Percentiles rank a stretch among this genome's conserved stretches.
These are phyloP conservation scores for Colletotrichum truncatum DNA, from an alignment of 2,329 filamentous ascomycete species.

Conservation along the genomic window DNA sequence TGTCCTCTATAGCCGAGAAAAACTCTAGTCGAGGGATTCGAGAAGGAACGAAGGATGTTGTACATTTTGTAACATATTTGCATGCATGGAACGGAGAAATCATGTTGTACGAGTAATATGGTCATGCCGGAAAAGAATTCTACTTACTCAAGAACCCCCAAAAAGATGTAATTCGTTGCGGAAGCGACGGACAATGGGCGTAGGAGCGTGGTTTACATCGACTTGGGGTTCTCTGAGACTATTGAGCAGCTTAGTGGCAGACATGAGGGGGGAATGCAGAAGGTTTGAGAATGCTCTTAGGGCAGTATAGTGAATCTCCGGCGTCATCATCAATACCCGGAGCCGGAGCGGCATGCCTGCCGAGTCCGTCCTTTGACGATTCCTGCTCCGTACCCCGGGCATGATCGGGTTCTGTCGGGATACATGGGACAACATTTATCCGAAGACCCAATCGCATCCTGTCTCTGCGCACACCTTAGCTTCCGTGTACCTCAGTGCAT, in stretches of 20 bases:
- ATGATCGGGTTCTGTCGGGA: not conserved
- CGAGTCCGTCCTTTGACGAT: no score
- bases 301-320: no score
- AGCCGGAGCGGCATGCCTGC: no score
- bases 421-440: not conserved
- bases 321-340: no score
- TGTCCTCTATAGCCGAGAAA: not conserved
- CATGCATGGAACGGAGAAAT: slow-evolving; percentile 2
- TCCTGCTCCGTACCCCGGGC: no score
- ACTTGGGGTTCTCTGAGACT: no score
- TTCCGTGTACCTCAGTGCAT: slow-evolving; percentile 19
- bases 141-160: not conserved
- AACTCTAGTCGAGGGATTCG: not conserved
- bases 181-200: not conserved
- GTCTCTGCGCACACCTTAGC: not conserved
- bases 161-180: not conserved
- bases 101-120: slow-evolving; percentile 9
- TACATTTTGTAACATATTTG: slow-evolving; percentile 16
- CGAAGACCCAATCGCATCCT: slow-evolving; percentile 12
- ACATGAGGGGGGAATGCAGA: no score
- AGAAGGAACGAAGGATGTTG: not conserved
- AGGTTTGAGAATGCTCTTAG: no score
- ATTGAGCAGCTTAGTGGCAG: no score
- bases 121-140: not conserved
- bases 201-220: not conserved